Evolutionary conservation across 1,284 basidiomycete species (phyloP), one percentile per base, ranked within the genome.

Genomic region (Puccinia polysora): DNA sequence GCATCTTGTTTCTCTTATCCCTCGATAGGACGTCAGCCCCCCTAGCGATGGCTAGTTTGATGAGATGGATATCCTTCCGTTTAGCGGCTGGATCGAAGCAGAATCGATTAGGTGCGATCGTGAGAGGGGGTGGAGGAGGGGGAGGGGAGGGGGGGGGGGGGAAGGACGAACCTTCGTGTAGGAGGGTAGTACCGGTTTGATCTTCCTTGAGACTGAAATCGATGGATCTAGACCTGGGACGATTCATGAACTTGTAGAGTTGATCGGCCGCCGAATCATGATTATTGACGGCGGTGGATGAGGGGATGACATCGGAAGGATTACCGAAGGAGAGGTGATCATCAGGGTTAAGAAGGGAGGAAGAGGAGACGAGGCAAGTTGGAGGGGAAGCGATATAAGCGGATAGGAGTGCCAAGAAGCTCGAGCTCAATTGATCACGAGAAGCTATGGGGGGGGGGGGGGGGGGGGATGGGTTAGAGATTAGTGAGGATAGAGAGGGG

Each of bases 21-120:
- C 92, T 84, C 1, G 89, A 88, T 76, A 95, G 94, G 0, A 96
- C 89, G 78, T 96, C 92, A 0, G 90, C 92, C 0, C 93, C 93
- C 12, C 88, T 87, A 63, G 88, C 85, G 0, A 94, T 86, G 0
- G 87, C 88, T 12, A 91, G 83, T 78, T 96, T 90, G 40, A 97
- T 87, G 20, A 96, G 82, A 12, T 86, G 82, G 7, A 93, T 82
- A 78, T 97, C 91, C 71, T 89, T 89, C 30, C 91, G 84, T 68
- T 85, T 83, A 0, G 90, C 91, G 0, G 93, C 92, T 68, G 32
- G 4, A 4, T 43, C 15, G 58, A n/a, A n/a, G n/a, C n/a, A n/a
- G n/a, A n/a, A n/a, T n/a, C n/a, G n/a, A n/a, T n/a, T n/a, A n/a
- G n/a, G n/a, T n/a, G n/a, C n/a, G n/a, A n/a, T n/a, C n/a, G n/a